These are phyloP conservation scores for Crithidia sp. DNA, from an alignment of 208 protist genomes.

Conservation along the genomic window DNA sequence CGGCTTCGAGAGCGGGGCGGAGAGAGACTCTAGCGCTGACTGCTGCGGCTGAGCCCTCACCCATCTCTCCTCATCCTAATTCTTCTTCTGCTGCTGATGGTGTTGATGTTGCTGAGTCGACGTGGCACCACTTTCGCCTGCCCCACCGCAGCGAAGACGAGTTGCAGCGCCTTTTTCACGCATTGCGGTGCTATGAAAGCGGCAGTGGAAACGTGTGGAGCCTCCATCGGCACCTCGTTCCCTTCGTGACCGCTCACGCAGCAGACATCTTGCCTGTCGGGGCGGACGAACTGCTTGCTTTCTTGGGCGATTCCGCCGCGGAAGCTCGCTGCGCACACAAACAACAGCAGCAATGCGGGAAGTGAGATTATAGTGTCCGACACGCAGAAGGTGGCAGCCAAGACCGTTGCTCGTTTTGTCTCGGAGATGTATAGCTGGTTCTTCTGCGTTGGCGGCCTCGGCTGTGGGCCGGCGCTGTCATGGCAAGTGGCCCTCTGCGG, in stretches of 20 bases:
- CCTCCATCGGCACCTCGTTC: slow-evolving; percentile 17
- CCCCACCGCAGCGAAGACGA: slow-evolving; percentile 8
- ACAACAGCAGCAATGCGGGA: too few relatives aligned
- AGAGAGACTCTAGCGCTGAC: too few relatives aligned
- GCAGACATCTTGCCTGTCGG: slow-evolving; percentile 7
- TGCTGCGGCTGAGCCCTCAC: too few relatives aligned
- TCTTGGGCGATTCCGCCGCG: slow-evolving; percentile 5
- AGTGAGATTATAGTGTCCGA: too few relatives aligned
- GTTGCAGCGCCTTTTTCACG: slow-evolving; percentile 4
- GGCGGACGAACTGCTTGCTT: neutral
- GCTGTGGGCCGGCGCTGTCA: neutral
- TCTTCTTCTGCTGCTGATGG: neutral
- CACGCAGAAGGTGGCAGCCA: neutral
- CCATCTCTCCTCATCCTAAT: too few relatives aligned
- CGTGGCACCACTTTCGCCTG: slow-evolving; percentile 2
- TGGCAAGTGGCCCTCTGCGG: slow-evolving; percentile 11
- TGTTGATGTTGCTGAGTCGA: neutral
- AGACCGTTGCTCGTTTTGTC: slow-evolving; percentile 6
- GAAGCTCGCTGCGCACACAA: too few relatives aligned
- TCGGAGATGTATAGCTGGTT: slow-evolving; percentile 26
- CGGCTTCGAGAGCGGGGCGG: too few relatives aligned
- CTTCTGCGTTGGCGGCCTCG: slow-evolving; percentile 15
- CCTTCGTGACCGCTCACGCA: slow-evolving; percentile 19
- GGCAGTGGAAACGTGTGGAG: slow-evolving; percentile 1
- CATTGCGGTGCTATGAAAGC: neutral